Percentiles rank a stretch among this genome's conserved stretches.
Evolutionary conservation across 2,329 filamentous ascomycete genomes (phyloP).

Genomic region (Exophiala oligosperma): DNA sequence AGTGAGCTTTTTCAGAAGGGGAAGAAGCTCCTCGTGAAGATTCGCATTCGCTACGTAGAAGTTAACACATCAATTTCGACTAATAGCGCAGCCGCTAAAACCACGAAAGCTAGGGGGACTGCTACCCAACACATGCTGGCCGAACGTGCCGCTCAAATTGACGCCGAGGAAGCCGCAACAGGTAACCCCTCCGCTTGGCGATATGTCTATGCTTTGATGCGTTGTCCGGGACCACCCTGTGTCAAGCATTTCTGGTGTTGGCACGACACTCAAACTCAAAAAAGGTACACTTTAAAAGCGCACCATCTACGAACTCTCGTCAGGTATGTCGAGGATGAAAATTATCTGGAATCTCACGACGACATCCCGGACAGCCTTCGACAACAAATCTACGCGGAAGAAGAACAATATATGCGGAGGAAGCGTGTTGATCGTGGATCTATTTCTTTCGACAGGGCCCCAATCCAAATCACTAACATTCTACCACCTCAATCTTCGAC

Average conservation of each 20-base stretch:
- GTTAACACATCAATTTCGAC: too few species aligned
- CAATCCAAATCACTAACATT: constrained; percentile 35
- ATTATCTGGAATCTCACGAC: constrained; percentile 29
- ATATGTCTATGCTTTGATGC: constrained; percentile 35
- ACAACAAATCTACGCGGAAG: too few species aligned
- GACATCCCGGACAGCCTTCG: too few species aligned
- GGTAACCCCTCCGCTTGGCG: constrained; percentile 7
- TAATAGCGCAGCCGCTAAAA: too few species aligned
- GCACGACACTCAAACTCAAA: constrained; percentile 34
- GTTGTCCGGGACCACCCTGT: constrained; percentile 33
- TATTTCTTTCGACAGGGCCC: constrained; percentile 8
- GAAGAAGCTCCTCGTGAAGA: too few species aligned
- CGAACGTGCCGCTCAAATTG: constrained; percentile 28
- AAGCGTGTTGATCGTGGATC: too few species aligned
- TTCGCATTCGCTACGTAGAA: too few species aligned
- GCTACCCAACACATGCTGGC: constrained; percentile 28
- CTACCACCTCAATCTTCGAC: constrained; percentile 14
- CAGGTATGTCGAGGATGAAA: constrained; percentile 31
- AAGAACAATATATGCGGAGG: too few species aligned
- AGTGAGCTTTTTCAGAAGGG: too few species aligned
- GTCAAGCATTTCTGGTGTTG: constrained; percentile 33
- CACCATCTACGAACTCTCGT: constrained; percentile 35
- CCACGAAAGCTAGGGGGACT: too few species aligned
- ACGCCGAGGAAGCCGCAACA: constrained; percentile 27
- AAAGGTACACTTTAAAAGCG: constrained; percentile 36